phyloP scores from a whole-genome alignment of 352 stramenopile species.

The Hyaloperonospora brassicae region DNA sequence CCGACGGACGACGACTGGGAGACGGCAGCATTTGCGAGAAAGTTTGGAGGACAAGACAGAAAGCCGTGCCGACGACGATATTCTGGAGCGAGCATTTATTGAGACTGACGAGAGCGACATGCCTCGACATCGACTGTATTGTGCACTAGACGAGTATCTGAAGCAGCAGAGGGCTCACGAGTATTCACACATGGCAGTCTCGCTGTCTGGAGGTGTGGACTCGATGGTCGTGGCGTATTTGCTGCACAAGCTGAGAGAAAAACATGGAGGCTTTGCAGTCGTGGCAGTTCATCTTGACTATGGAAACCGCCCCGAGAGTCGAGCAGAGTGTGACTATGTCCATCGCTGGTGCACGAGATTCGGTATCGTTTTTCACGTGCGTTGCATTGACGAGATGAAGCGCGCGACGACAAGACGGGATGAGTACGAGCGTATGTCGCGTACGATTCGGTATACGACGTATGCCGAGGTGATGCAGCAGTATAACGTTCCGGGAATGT shows the following conservation, averaged over 20 bases:
- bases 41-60: constrained; percentile 9
- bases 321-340: constrained; percentile 90
- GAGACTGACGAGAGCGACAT: constrained; percentile 65
- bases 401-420: constrained; percentile 88
- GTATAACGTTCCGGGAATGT: constrained; percentile 82
- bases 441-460: constrained; percentile 89
- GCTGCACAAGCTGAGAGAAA: constrained; percentile 75
- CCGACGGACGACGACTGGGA: constrained; percentile 65
- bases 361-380: constrained; percentile 73
- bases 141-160: constrained; percentile 66
- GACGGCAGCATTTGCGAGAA: constrained; percentile 49
- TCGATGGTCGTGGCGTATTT: constrained; percentile 96
- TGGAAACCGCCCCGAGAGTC: constrained; percentile 90
- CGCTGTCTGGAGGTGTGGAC: constrained; percentile 93
- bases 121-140: constrained; percentile 57
- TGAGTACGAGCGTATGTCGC: constrained; percentile 92
- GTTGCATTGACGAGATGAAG: constrained; percentile 89
- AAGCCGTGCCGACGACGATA: constrained; percentile 43
- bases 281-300: constrained; percentile 96
- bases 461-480: constrained; percentile 84
- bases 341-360: constrained; percentile 79
- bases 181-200: constrained; percentile 73
- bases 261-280: constrained; percentile 55
- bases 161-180: constrained; percentile 31
- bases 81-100: constrained; percentile 58